Evolutionary conservation across 2,329 filamentous ascomycete genomes (phyloP).

Genomic region (Plectosphaerella cucumerina): DNA sequence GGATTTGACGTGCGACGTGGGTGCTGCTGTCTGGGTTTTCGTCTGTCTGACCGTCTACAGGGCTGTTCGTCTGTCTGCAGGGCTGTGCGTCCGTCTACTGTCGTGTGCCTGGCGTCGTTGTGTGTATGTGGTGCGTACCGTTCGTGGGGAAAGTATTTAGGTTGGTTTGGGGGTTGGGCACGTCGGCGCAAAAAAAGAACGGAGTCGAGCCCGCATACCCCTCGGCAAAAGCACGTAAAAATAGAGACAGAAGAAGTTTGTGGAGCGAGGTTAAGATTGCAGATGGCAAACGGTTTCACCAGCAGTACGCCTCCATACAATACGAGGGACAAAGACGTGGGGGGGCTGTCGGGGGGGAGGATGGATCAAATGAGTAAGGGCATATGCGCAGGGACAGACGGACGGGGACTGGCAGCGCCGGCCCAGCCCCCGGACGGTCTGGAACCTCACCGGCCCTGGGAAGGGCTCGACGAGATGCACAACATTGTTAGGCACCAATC

Average conservation of each 20-base stretch:
- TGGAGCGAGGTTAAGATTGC: background rate
- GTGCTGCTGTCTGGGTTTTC: background rate
- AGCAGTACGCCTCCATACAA: background rate
- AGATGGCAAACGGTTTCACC: constrained; percentile 1
- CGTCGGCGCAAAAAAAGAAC: background rate
- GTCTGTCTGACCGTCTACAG: background rate
- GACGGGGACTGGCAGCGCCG: background rate
- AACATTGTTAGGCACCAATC: background rate
- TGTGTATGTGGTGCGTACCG: background rate
- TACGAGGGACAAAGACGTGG: background rate
- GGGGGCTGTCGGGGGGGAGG: background rate
- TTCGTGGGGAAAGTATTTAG: background rate
- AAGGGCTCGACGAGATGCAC: background rate
- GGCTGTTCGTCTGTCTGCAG: background rate
- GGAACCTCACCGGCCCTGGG: background rate
- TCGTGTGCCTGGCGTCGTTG: background rate
- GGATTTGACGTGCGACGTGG: background rate
- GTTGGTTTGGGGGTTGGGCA: background rate
- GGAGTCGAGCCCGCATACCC: background rate
- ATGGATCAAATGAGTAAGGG: background rate
- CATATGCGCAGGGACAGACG: background rate
- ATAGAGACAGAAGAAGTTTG: background rate
- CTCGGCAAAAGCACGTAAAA: background rate
- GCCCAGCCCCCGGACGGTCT: background rate
- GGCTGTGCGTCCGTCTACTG: background rate